Conservation (phyloP, 140 eudicot genomes). For the Oenanthe javanica region DNA sequence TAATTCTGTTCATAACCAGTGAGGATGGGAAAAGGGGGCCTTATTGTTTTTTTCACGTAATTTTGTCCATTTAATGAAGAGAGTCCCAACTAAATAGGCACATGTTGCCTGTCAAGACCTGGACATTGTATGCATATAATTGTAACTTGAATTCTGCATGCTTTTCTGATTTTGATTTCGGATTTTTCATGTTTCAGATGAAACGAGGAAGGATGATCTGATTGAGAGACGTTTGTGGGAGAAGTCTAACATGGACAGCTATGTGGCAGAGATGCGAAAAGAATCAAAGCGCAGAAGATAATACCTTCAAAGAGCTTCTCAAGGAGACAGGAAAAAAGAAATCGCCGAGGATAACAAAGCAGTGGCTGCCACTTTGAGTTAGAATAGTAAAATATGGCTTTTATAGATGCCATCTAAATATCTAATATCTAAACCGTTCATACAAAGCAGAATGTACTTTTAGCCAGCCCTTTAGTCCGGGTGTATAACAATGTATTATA, state of each 20-base stretch:
- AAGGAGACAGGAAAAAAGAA: background rate
- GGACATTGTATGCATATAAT: background rate
- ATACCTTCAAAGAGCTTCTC: conserved; percentile 10
- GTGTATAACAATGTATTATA: background rate
- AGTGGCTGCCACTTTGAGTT: conserved; percentile 1
- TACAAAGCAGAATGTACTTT: background rate
- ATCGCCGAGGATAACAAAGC: background rate
- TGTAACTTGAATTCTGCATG: background rate
- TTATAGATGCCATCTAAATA: background rate
- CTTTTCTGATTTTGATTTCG: background rate
- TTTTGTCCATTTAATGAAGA: background rate
- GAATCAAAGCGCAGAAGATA: conserved; percentile 93
- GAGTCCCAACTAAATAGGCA: background rate
- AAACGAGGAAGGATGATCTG: conserved; percentile 71
- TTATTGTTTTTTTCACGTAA: background rate
- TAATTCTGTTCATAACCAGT: background rate
- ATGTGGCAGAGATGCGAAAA: conserved; percentile 80
- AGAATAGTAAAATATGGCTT: background rate
- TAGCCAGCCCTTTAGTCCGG: background rate
- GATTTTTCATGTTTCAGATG: conserved; percentile 31
- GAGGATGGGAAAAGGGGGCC: background rate
- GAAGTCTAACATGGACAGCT: conserved; percentile 73
- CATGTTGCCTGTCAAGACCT: background rate
- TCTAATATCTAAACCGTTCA: background rate
- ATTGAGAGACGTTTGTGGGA: conserved; percentile 69